phyloP scores from a whole-genome alignment of 73 alveolate species.

The Halteria grandinella region DNA sequence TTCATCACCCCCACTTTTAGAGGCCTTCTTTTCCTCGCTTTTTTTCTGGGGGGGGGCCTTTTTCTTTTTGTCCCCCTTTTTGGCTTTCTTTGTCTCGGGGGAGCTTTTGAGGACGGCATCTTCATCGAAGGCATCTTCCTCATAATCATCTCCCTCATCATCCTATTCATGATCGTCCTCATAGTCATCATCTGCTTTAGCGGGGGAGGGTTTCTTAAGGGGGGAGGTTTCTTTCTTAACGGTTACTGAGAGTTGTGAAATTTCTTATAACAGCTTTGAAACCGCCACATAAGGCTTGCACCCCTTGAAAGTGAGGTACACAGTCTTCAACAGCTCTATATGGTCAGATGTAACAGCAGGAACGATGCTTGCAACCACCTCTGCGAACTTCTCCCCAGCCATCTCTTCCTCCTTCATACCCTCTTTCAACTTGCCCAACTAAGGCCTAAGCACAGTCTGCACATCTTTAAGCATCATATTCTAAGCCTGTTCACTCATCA shows the following conservation, averaged over 20 bases:
- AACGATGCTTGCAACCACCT: no score
- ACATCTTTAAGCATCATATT: no score
- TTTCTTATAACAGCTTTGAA: not conserved
- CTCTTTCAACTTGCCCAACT: no score
- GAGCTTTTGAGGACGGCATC: not conserved
- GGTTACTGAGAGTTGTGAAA: not conserved
- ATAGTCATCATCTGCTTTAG: not conserved
- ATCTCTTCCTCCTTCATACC: no score
- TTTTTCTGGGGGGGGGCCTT: no score
- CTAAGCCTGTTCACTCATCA: no score
- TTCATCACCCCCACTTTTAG: slow-evolving; percentile 8
- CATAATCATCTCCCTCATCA: slow-evolving; percentile 25
- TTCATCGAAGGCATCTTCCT: slow-evolving; percentile 31
- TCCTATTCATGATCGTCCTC: slow-evolving; percentile 22
- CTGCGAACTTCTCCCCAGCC: no score
- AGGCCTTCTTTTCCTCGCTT: not conserved
- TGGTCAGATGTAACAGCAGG: no score
- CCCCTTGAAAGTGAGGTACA: not conserved
- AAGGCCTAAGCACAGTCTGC: no score
- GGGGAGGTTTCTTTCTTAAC: not conserved
- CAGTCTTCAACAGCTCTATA: not conserved
- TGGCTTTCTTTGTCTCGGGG: not conserved
- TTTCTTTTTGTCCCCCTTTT: not conserved
- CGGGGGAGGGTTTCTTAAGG: not conserved
- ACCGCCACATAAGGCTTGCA: not conserved